Percentiles rank a stretch among this genome's conserved stretches.
phyloP scores from a whole-genome alignment of 2,329 filamentous ascomycete genomes.

The Simplicillium sp. region DNA sequence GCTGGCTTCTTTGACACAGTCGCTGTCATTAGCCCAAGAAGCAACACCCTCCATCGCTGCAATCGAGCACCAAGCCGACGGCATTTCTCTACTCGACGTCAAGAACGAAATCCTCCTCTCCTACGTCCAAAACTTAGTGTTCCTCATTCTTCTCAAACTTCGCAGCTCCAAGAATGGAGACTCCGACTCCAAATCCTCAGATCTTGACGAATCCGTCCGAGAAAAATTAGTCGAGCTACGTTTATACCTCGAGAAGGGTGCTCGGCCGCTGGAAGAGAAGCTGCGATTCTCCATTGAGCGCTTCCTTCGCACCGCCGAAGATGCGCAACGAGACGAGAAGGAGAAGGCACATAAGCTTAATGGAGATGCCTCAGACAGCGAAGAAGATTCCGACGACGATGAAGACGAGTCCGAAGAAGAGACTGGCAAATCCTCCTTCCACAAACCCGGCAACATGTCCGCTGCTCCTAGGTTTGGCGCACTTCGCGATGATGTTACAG shows the following conservation, averaged over 20 bases:
- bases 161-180: constrained; percentile 36
- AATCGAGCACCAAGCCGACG: constrained; percentile 67
- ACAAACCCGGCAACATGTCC: constrained; percentile 14
- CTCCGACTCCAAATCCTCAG: constrained; percentile 10
- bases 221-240: constrained; percentile 84
- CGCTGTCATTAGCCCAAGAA: constrained; percentile 54
- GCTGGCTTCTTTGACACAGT: constrained; percentile 46
- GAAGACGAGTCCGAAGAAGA: constrained; percentile 12
- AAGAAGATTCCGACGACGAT: constrained; percentile 22
- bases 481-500: constrained; percentile 22
- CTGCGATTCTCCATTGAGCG: constrained; percentile 95
- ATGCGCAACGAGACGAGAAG: constrained; percentile 44
- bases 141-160: constrained; percentile 74
- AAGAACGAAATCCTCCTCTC: constrained; percentile 97
- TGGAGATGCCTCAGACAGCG: constrained; percentile 20
- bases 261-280: constrained; percentile 79
- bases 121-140: constrained; percentile 90
- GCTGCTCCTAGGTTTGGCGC: constrained; percentile 21
- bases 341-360: constrained; percentile 16
- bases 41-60: constrained; percentile 52
- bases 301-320: constrained; percentile 78
- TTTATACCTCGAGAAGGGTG: constrained; percentile 88
- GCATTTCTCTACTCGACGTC: constrained; percentile 87
- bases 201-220: constrained; percentile 58
- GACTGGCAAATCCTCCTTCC: constrained; percentile 10